Conservation (phyloP, 202 grass and related monocot genomes). For the Panicum hallii region DNA sequence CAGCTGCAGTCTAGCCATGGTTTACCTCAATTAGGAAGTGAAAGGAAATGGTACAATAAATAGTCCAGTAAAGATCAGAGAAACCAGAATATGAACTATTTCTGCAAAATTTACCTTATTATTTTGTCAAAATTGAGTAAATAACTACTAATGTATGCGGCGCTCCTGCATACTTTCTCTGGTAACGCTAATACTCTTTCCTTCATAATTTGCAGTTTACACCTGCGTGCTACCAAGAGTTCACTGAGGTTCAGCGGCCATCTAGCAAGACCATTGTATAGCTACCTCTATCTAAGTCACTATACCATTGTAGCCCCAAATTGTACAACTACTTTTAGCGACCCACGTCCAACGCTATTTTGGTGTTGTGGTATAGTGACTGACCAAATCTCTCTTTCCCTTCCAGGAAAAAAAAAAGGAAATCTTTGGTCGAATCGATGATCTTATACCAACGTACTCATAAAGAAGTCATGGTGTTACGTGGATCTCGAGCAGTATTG, state of each 20-base stretch:
- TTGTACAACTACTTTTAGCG: no score
- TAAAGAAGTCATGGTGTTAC: background rate
- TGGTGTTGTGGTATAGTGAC: no score
- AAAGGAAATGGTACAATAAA: background rate
- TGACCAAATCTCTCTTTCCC: background rate
- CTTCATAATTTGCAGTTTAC: background rate
- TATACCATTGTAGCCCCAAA: no score
- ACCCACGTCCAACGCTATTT: no score
- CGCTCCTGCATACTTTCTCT: background rate
- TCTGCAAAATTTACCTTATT: background rate
- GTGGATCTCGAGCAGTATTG: background rate
- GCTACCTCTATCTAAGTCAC: no score
- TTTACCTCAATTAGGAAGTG: background rate
- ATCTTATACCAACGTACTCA: background rate
- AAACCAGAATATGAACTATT: background rate
- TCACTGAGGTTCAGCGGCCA: background rate
- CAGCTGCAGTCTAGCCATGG: background rate
- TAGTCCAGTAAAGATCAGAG: background rate
- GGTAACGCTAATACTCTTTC: background rate
- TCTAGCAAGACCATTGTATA: background rate
- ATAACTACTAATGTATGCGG: background rate
- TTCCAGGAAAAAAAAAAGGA: background rate
- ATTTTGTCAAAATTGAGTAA: background rate
- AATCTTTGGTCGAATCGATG: background rate
- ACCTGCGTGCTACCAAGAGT: background rate